Base-by-base conservation (phyloP, 23 red algal genomes). In the Gracilariopsis chorda region DNA sequence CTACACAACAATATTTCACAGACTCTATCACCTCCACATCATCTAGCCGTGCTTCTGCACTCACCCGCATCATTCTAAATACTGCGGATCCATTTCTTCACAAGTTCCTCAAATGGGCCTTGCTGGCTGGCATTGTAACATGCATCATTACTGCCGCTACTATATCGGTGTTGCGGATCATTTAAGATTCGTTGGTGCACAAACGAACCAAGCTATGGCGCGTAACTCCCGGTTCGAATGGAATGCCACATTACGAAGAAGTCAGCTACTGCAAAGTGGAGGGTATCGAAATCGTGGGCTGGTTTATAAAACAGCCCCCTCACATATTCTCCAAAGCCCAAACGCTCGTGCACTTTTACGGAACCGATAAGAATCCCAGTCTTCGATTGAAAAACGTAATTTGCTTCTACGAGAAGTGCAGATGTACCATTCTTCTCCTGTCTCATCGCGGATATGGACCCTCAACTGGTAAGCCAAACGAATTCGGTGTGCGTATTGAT, bases 271-370 rank as follows among this genome's bases (percentile, higher is more conserved):
- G 69, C 33, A 95, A 83, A 7, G 55, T 47, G 33, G 85, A 95
- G 63, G 88, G 82, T 9, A 39, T 81, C 16, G 49, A 80, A 36
- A 95, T 95, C 53, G 27, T 63, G 61, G 93, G 83, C 27, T 90
- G 93, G 93, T 95, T 95, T 47, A 92, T 95, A 69, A 48, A 63
- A 51, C 61, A 64, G 69, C 62, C 51, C 59, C 27, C 20, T 6
- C 52, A 85, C 16, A 59, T 90, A 33, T 92, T 83, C 59, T 13
- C 19, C 42, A 59, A 39, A 23, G 86, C 32, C 24, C 86, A 69
- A 29, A 95, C 93, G 2, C 34, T 95, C 20, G 49, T 90, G 36
- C 91, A 95, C 72, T 95, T 95, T 37, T 85, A 95, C 84, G 93
- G 85, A 11, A 76, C 87, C 6, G 93, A 95, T 58, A 83, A 92